Conservation (phyloP, 495 filamentous ascomycete genomes). For the Elasticomyces elasticus region DNA sequence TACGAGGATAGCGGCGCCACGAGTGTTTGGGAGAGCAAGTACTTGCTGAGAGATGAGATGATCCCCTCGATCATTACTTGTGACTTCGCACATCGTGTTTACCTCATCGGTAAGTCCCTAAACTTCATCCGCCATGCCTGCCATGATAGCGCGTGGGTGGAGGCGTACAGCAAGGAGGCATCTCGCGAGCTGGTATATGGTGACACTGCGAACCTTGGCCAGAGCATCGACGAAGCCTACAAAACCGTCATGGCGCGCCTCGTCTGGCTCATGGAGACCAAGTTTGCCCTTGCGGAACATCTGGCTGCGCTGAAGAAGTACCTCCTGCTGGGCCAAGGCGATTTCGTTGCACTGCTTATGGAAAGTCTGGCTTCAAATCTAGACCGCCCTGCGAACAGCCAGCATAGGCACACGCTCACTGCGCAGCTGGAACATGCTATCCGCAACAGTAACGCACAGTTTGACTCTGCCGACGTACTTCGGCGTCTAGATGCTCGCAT, state of each 20-base stretch:
- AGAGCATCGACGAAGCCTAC: constrained; percentile 93
- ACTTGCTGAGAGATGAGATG: constrained; percentile 74
- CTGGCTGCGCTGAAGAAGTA: constrained; percentile 89
- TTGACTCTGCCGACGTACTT: constrained; percentile 85
- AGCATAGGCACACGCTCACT: constrained; percentile 91
- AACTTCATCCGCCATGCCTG: constrained; percentile 98
- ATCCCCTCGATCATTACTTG: constrained; percentile 84
- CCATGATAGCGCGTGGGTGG: constrained; percentile 88
- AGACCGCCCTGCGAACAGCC: constrained; percentile 86
- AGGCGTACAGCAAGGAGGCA: constrained; percentile 85
- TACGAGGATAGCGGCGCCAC: constrained; percentile 49
- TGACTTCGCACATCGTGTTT: constrained; percentile 90
- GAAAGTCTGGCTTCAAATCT: constrained; percentile 86
- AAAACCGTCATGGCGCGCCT: constrained; percentile 93
- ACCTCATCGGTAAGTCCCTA: constrained; percentile 91
- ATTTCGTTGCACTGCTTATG: constrained; percentile 97
- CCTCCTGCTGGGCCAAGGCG: constrained; percentile 85
- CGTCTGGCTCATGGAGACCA: constrained; percentile 85
- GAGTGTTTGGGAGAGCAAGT: constrained; percentile 97
- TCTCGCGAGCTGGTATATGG: constrained; percentile 91
- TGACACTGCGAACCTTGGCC: constrained; percentile 81
- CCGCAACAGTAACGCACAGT: constrained; percentile 92
- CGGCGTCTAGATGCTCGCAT: constrained; percentile 89
- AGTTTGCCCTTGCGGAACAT: constrained; percentile 90
- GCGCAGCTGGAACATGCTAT: constrained; percentile 97